Base-by-base conservation (phyloP, 345 rosid genomes). In the Salix udensis region DNA sequence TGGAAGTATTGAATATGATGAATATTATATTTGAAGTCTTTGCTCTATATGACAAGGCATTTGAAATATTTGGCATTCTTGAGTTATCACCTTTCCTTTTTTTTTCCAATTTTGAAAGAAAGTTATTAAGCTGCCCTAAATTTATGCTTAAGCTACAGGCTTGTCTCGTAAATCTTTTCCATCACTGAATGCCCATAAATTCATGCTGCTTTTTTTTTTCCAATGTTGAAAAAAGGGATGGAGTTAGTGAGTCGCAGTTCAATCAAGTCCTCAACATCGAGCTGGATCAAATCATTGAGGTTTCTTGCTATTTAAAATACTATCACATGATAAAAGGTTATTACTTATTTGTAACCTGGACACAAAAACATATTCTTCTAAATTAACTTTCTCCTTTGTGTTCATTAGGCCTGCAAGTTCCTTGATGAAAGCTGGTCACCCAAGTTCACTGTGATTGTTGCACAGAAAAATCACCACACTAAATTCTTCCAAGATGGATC, bases 171-270 rank as follows among this genome's bases (percentile, higher is more conserved):
- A 30, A n/a, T n/a, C 18, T 36, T 23, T 30, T 26, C 52, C 28
- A 58, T 58, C 64, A 58, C 24, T 58, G 24, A 58, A 58, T n/a
- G 64, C 28, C 26, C 14, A 8, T 12, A 42, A 42, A 42, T 42
- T 42, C 46, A 42, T 9, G 14, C 0, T 73, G 16, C 15, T 1
- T 23, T 24, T 18, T 31, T 28, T 28, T 1, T 30, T 62, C 40
- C 24, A 68, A 24, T 79, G 28, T n/a, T 36, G 28, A 1, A 28
- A 21, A 67, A 61, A 80, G 82, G 71, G 82, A 80, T 65, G 79
- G 79, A 52, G 83, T 80, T 6, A 80, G 83, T 11, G 83, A 80
- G 42, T 76, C 82, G 1, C 82, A 80, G 61, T 80, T 80, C 39
- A 75, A 65, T 53, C 82, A 80, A 65, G 82, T 80, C 37, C 74